Percentiles rank a stretch among this genome's conserved stretches.
phyloP scores from a whole-genome alignment of 306 rosid species.

The Glycine soja region DNA sequence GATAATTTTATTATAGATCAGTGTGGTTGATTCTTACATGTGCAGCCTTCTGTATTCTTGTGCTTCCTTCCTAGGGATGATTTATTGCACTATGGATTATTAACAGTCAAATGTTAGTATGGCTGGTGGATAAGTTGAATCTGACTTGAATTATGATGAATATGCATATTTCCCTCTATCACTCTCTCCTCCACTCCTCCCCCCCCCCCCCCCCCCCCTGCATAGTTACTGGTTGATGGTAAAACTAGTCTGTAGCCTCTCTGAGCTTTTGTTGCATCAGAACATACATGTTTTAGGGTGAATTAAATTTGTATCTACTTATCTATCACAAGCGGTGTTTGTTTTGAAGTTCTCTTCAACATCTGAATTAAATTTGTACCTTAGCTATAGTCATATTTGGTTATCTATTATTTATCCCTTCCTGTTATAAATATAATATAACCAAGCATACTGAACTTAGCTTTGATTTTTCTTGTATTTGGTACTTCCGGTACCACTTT shows the following conservation, averaged over 20 bases:
- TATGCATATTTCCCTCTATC: background rate
- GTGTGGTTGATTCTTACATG: background rate
- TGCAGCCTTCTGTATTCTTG: background rate
- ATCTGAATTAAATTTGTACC: background rate
- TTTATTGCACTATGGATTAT: background rate
- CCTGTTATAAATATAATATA: too few species aligned
- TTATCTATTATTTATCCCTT: too few species aligned
- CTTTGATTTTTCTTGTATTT: too few species aligned
- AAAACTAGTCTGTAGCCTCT: constrained; percentile 21
- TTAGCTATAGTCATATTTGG: too few species aligned
- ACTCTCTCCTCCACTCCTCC: background rate
- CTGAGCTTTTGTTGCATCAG: constrained; percentile 12
- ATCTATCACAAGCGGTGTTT: background rate
- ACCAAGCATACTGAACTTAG: too few species aligned
- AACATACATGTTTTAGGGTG: background rate
- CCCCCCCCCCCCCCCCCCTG: background rate
- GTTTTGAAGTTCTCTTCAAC: background rate
- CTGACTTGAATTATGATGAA: constrained; percentile 14
- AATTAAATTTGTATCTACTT: constrained; percentile 18
- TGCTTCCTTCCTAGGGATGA: constrained; percentile 22
- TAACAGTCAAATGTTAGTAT: too few species aligned
- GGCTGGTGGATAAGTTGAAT: too few species aligned
- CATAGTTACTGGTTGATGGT: background rate
- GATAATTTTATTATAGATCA: constrained; percentile 22
- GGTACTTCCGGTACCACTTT: too few species aligned